Percentiles rank a stretch among this genome's conserved stretches.
These are phyloP conservation scores for Sarocladium oryzae DNA, from an alignment of 2,329 filamentous ascomycete species.

Conservation along the genomic window DNA sequence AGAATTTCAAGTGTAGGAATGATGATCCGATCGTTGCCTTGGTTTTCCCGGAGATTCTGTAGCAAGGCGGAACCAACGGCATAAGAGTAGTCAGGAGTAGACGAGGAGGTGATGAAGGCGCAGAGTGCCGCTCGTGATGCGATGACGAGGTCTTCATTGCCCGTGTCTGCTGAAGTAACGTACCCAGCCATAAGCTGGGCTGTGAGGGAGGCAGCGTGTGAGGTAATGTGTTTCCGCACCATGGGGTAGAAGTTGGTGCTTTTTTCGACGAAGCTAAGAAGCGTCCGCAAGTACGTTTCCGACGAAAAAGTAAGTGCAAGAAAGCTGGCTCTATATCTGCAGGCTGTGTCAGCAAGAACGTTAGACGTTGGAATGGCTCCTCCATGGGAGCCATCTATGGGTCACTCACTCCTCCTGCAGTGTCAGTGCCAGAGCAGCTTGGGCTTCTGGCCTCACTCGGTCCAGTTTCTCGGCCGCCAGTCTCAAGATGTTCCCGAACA, in stretches of 20 bases:
- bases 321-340: conserved; percentile 30
- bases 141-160: conserved; percentile 68
- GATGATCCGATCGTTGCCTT: conserved; percentile 61
- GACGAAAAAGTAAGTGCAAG: conserved; percentile 47
- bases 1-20: conserved; percentile 72
- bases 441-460: conserved; percentile 66
- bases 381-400: too few relatives aligned
- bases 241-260: conserved; percentile 22
- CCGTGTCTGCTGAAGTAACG: conserved; percentile 69
- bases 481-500: conserved; percentile 51
- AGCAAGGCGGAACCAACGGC: conserved; percentile 45
- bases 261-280: conserved; percentile 39
- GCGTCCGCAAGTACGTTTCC: conserved; percentile 47
- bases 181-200: conserved; percentile 57
- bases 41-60: conserved; percentile 44
- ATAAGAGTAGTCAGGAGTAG: conserved; percentile 29
- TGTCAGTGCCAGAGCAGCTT: conserved; percentile 42
- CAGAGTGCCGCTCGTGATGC: conserved; percentile 60
- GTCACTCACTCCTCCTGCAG: conserved; percentile 38
- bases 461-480: conserved; percentile 87
- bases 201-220: conserved; percentile 34
- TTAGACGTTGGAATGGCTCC: too few relatives aligned
- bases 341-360: conserved; percentile 20
- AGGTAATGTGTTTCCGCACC: conserved; percentile 28
- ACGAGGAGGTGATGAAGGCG: conserved; percentile 38